phyloP scores from a whole-genome alignment of 106 monocot species.

The Xerophyta viscosa region DNA sequence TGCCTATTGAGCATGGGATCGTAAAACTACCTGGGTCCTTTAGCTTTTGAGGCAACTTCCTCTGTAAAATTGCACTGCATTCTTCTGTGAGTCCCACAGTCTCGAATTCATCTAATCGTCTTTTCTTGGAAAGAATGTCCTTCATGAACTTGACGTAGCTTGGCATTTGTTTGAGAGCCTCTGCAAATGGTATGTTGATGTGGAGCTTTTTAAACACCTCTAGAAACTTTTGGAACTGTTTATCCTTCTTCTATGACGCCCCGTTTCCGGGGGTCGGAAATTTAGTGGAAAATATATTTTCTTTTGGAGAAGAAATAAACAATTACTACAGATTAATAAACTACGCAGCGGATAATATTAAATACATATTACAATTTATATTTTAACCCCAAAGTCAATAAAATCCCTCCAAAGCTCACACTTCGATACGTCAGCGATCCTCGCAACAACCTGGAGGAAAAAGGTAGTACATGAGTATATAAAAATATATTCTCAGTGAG shows the following conservation, averaged over 20 bases:
- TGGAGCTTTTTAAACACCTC: slow-evolving; percentile 2
- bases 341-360: too few species aligned
- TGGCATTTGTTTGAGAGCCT: slow-evolving; percentile 1
- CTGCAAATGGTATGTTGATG: slow-evolving; percentile 1
- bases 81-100: background rate
- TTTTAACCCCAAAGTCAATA: too few species aligned
- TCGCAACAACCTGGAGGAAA: too few species aligned
- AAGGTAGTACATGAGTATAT: too few species aligned
- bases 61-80: slow-evolving; percentile 1
- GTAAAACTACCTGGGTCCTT: background rate
- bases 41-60: background rate
- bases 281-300: too few species aligned
- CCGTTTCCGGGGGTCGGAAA: background rate
- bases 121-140: background rate
- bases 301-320: too few species aligned
- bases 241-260: background rate
- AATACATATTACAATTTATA: too few species aligned
- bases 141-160: slow-evolving; percentile 3
- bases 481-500: too few species aligned
- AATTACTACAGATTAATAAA: too few species aligned
- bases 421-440: too few species aligned
- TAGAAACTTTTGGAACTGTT: background rate
- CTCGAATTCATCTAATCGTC: background rate
- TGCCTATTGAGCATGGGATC: background rate
- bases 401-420: too few species aligned